A percentile compares a stretch with the other conserved stretches of the same genome.
phyloP scores from a whole-genome alignment of 345 rosid genomes.

The Eucalyptus caleyi region DNA sequence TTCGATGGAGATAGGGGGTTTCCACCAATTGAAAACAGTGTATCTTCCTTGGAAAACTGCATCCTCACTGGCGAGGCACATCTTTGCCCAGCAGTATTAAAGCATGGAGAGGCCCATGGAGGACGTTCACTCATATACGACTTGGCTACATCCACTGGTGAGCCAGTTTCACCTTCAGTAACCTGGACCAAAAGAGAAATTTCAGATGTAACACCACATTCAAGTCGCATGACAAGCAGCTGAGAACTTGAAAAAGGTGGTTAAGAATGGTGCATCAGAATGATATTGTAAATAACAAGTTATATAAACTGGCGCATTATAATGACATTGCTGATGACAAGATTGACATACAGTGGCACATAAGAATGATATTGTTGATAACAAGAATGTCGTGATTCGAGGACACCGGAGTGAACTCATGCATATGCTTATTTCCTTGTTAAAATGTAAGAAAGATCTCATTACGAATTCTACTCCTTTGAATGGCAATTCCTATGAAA shows the following conservation, averaged over 20 bases:
- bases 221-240: neutral
- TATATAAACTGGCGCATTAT: neutral
- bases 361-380: neutral
- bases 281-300: neutral
- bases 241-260: neutral
- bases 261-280: neutral
- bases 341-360: neutral
- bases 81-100: constrained; percentile 12
- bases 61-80: constrained; percentile 31
- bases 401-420: neutral
- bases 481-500: neutral
- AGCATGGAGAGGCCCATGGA: constrained; percentile 65
- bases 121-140: constrained; percentile 64
- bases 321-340: neutral
- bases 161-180: constrained; percentile 41
- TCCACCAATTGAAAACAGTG: constrained; percentile 29
- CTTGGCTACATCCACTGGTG: constrained; percentile 80
- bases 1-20: constrained; percentile 33
- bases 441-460: neutral
- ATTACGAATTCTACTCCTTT: neutral
- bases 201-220: neutral
- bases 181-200: constrained; percentile 21
- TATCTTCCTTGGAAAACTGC: constrained; percentile 38
- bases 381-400: neutral
- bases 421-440: neutral